These are phyloP conservation scores for Umbelopsis vinacea DNA, from an alignment of 192 early-diverging fungal species.

Conservation along the genomic window DNA sequence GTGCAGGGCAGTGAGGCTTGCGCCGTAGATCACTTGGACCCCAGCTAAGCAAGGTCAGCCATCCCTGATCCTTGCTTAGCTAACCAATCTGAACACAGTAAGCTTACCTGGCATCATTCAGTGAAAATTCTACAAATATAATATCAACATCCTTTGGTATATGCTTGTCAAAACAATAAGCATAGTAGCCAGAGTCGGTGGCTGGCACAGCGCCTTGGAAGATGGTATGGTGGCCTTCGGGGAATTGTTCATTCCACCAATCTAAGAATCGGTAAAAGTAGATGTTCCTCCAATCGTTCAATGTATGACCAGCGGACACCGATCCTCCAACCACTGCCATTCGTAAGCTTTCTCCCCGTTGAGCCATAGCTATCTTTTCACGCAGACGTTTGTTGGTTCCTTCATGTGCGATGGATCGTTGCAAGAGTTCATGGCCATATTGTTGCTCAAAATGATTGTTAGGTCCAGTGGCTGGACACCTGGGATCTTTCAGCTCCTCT, in stretches of 20 bases:
- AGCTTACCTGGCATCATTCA: slow-evolving; percentile 30
- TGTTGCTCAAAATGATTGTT: slow-evolving; percentile 15
- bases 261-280: slow-evolving; percentile 23
- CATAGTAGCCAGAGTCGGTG: slow-evolving; percentile 26
- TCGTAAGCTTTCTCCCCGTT: slow-evolving; percentile 16
- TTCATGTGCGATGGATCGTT: slow-evolving; percentile 21
- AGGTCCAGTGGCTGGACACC: slow-evolving; percentile 8
- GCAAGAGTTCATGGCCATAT: slow-evolving; percentile 24
- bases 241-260: slow-evolving; percentile 27
- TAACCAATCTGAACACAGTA: too few species aligned
- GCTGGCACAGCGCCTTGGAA: slow-evolving; percentile 26
- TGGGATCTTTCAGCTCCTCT: background rate
- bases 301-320: slow-evolving; percentile 23
- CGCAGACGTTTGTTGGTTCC: slow-evolving; percentile 5
- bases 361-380: slow-evolving; percentile 18
- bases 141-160: slow-evolving; percentile 29
- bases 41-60: too few species aligned
- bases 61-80: too few species aligned
- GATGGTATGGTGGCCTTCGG: slow-evolving; percentile 8
- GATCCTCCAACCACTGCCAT: slow-evolving; percentile 24
- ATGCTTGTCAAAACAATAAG: slow-evolving; percentile 25
- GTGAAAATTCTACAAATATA: slow-evolving; percentile 22
- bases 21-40: too few species aligned
- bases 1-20: too few species aligned
- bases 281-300: slow-evolving; percentile 16